A percentile compares a stretch with the other conserved stretches of the same genome.
These are phyloP conservation scores for Ormosia semicastrata DNA, from an alignment of 306 rosid species.

Conservation along the genomic window DNA sequence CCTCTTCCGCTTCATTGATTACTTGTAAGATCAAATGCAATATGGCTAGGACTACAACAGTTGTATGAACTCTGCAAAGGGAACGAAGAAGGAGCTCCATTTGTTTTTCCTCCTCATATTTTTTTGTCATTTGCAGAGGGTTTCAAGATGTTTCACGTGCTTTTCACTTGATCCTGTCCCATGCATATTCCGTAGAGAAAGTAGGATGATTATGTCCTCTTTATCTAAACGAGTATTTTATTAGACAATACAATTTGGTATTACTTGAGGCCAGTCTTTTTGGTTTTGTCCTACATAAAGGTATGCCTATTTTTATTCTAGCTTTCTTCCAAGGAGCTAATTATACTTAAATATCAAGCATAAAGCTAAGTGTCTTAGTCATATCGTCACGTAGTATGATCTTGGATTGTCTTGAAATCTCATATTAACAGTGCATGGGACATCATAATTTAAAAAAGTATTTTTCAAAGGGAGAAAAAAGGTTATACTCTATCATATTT, in stretches of 20 bases:
- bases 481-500: background rate
- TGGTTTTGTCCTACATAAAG: background rate
- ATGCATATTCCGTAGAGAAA: background rate
- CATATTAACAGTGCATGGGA: background rate
- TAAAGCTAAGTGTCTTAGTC: background rate
- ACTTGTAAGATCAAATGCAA: background rate
- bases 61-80: background rate
- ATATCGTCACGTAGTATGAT: background rate
- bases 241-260: background rate
- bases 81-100: background rate
- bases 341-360: background rate
- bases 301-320: background rate
- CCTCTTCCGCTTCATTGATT: background rate
- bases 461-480: background rate
- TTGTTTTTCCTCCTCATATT: background rate
- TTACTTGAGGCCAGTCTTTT: background rate
- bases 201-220: background rate
- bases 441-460: background rate
- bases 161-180: background rate
- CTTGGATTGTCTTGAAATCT: background rate
- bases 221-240: background rate
- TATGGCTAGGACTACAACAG: background rate
- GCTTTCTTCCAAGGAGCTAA: background rate
- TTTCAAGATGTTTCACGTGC: slow-evolving; percentile 27
- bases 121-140: background rate